Conservation (phyloP, 1,284 basidiomycete species). For the Apiotrichum mycotoxinovorans region DNA sequence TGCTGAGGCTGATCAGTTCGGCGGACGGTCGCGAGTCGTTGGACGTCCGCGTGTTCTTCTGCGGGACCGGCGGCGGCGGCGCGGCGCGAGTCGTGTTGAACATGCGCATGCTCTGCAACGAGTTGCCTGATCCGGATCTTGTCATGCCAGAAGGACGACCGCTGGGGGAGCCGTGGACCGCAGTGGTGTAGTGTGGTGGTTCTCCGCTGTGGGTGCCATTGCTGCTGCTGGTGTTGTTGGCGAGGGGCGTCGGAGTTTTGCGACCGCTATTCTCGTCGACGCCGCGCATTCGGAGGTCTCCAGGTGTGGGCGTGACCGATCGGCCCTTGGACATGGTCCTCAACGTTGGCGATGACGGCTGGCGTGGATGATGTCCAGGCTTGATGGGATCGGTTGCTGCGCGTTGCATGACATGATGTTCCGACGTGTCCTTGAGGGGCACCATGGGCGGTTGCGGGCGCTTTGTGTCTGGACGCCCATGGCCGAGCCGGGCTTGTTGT, state of each 20-base stretch:
- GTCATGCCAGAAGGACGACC: neutral
- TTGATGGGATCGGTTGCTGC: slow-evolving; percentile 3
- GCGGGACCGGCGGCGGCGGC: neutral
- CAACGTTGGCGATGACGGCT: neutral
- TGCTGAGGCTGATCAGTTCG: neutral
- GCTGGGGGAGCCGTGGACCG: too few species aligned
- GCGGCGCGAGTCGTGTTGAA: neutral
- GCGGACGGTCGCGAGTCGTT: neutral
- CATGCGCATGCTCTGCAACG: neutral
- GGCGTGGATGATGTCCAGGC: neutral
- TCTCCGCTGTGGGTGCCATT: slow-evolving; percentile 16
- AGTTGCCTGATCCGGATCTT: neutral
- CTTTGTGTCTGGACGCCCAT: slow-evolving; percentile 6
- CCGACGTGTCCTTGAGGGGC: slow-evolving; percentile 23
- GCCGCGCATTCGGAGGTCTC: neutral
- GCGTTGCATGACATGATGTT: slow-evolving; percentile 2
- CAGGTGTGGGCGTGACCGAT: neutral
- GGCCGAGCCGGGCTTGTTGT: neutral
- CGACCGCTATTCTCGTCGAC: neutral
- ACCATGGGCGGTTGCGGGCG: slow-evolving; percentile 16
- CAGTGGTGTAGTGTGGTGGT: too few species aligned
- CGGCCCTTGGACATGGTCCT: neutral
- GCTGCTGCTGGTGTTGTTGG: slow-evolving; percentile 4
- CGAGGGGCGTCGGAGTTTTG: neutral
- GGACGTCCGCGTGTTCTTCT: neutral